phyloP scores from a whole-genome alignment of 331 rosid species.

The Acacia pycnantha region DNA sequence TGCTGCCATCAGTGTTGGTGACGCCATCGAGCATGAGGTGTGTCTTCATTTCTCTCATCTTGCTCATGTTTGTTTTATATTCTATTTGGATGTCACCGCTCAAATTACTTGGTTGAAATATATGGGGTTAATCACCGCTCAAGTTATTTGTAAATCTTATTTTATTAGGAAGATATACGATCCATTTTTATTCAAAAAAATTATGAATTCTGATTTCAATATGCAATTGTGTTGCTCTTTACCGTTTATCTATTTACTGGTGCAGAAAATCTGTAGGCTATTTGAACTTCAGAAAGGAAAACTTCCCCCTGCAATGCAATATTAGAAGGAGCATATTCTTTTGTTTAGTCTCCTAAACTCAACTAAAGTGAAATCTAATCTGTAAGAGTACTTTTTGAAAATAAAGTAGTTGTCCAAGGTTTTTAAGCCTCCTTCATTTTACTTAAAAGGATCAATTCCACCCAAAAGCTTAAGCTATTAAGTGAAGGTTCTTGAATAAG shows the following conservation, averaged over 20 bases:
- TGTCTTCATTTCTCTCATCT: conserved; percentile 28
- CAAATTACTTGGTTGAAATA: conserved; percentile 5
- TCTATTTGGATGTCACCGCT: conserved; percentile 9
- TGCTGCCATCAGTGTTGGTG: conserved; percentile 70
- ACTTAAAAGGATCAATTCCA: not conserved
- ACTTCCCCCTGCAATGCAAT: not conserved
- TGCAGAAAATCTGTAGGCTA: not conserved
- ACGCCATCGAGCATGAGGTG: conserved; percentile 94
- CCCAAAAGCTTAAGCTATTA: not conserved
- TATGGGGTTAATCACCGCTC: not conserved
- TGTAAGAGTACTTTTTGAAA: not conserved
- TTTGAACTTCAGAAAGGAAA: not conserved
- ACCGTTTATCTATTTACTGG: not conserved
- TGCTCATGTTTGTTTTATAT: conserved; percentile 15
- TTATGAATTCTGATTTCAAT: conserved; percentile 19
- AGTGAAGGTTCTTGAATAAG: not conserved
- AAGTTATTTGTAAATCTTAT: not conserved
- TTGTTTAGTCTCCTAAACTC: not conserved
- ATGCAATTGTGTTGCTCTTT: not conserved
- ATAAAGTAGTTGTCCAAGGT: not conserved
- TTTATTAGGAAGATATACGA: not conserved
- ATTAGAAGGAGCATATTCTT: not conserved
- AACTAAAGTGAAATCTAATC: not conserved
- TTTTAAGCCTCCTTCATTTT: not conserved
- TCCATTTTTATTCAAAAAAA: not conserved